A percentile compares a stretch with the other conserved stretches of the same genome.
phyloP scores from a whole-genome alignment of 1,284 basidiomycete genomes.

The Microbotryum saponariae region DNA sequence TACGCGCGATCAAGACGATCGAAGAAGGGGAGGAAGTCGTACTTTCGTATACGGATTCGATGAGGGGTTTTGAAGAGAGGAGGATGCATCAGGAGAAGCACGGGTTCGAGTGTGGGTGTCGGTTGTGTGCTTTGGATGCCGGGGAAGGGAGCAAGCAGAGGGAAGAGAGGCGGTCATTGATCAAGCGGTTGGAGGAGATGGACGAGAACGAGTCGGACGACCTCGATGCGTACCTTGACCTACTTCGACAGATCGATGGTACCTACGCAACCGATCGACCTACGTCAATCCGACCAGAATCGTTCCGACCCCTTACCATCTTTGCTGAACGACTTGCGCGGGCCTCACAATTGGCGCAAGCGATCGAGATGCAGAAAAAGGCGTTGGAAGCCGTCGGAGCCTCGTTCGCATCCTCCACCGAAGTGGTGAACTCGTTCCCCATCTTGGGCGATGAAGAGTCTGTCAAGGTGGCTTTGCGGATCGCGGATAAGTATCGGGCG shows the following conservation, averaged over 20 bases:
- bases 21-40: conserved; percentile 27
- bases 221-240: background rate
- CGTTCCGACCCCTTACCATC: conserved; percentile 8
- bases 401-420: background rate
- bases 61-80: conserved; percentile 8
- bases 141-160: background rate
- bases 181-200: background rate
- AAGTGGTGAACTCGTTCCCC: background rate
- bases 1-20: conserved; percentile 35
- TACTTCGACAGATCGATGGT: conserved; percentile 5
- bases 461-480: conserved; percentile 10
- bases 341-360: background rate
- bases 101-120: conserved; percentile 27
- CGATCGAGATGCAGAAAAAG: conserved; percentile 10
- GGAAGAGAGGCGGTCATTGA: background rate
- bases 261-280: background rate
- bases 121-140: conserved; percentile 21
- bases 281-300: conserved; percentile 1
- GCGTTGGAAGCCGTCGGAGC: conserved; percentile 24
- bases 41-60: conserved; percentile 21
- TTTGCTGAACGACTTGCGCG: conserved; percentile 4
- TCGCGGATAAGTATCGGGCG: conserved; percentile 2
- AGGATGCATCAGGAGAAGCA: conserved; percentile 11
- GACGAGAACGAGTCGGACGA: background rate
- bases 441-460: conserved; percentile 15